Percentiles rank a stretch among this genome's conserved stretches.
Conservation (phyloP, 352 stramenopile genomes). For the Phytophthora capsici region DNA sequence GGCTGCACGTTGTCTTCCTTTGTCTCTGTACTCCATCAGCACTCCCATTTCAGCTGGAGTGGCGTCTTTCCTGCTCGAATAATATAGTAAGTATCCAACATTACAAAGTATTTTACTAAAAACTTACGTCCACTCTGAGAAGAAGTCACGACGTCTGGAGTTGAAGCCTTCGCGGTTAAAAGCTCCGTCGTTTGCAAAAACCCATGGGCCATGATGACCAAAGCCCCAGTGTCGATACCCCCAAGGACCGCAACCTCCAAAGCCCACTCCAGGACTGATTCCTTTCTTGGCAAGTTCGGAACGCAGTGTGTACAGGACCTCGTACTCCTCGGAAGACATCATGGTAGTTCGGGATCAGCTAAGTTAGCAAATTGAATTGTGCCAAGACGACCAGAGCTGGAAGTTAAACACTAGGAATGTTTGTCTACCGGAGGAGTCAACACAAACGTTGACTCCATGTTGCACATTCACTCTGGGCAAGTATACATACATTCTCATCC, state of each 20-base stretch:
- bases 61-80: constrained; percentile 5
- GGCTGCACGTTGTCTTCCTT: constrained; percentile 5
- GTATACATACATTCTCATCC: background rate
- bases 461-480: constrained; percentile 16
- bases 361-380: no score
- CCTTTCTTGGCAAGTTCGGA: constrained; percentile 52
- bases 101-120: background rate
- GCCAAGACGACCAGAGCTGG: no score
- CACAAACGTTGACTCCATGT: constrained; percentile 1
- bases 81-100: background rate
- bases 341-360: background rate
- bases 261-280: constrained; percentile 34
- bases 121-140: background rate
- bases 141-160: background rate
- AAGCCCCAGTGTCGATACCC: background rate
- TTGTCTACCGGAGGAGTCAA: no score
- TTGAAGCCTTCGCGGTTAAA: background rate
- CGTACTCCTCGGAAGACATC: constrained; percentile 46
- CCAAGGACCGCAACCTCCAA: constrained; percentile 1
- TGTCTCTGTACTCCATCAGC: constrained; percentile 8
- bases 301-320: constrained; percentile 56
- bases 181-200: no score
- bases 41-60: constrained; percentile 17
- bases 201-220: background rate
- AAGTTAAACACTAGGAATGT: no score